Evolutionary conservation across 805 yeast genomes (phyloP), one percentile per base, ranked within the genome.

Genomic region (Metschnikowia baotianmanensis): DNA sequence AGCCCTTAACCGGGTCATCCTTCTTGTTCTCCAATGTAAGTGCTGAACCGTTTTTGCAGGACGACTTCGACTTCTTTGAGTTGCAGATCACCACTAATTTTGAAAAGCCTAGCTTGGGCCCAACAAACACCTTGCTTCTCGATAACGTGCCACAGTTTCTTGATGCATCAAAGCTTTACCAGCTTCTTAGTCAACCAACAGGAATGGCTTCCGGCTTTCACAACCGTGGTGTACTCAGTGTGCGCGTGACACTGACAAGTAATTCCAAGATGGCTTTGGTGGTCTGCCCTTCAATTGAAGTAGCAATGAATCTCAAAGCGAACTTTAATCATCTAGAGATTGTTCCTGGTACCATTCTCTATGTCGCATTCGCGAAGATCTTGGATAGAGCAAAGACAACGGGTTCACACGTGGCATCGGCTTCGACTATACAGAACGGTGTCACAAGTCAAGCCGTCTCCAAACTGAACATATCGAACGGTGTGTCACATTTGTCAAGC

Each of bases 301-400:
- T 79, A 23, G 95, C 99, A 7, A 79, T 86, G 72, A 76, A 73
- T 34, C 88, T 96, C 37, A 81, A 82, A 56, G 84, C 86, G 12
- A 78, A 73, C 36, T 74, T 90, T 56, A 87, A 85, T 55, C 95
- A 89, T 48, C 80, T 82, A 49, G 96, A 91, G 55, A 71, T 91
- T 28, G 76, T 81, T 46, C 86, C 91, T 2, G 96, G 95, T 3
- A 72, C 77, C 19, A 78, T 83, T 13, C 78, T 93, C 58, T 69
- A 78, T 28, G 86, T 88, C 27, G 86, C 90, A 0, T 93, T 88
- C 71, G 97, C 96, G 3, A 86, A 83, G 55, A 76, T 88, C 23
- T 41, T 53, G 61, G 51, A 75, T 65, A 27, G 58, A 7, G 15
- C 15, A 11, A 31, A 26, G 22, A 4, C 39, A 4, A 15, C 19